phyloP scores from a whole-genome alignment of 257 asterid genomes.

The Solanum arcanum region DNA sequence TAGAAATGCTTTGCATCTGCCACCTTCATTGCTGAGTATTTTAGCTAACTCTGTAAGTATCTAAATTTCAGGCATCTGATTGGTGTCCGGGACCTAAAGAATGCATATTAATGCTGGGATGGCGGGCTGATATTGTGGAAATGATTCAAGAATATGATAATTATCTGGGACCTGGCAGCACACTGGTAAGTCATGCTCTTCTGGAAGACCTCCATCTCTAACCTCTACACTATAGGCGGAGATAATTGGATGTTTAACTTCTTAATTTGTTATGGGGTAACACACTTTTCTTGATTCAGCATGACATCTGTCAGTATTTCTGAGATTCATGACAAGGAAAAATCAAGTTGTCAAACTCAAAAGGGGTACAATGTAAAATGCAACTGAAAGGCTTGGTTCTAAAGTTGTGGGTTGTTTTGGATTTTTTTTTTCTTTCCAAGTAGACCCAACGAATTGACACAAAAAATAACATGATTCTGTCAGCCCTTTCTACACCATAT shows the following conservation, averaged over 20 bases:
- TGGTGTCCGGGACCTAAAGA: constrained; percentile 67
- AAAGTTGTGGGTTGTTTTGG: not conserved
- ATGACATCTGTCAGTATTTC: not conserved
- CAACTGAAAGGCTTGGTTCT: not conserved
- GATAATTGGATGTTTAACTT: not conserved
- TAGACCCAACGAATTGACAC: not conserved
- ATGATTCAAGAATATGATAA: constrained; percentile 93
- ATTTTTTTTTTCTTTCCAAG: not conserved
- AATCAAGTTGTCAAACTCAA: not conserved
- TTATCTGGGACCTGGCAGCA: constrained; percentile 90
- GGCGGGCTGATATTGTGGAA: constrained; percentile 78
- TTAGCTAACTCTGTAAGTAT: constrained; percentile 7
- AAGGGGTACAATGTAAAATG: not conserved
- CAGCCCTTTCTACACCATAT: not conserved
- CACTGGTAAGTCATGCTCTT: constrained; percentile 39
- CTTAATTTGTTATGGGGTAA: not conserved
- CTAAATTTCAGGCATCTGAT: constrained; percentile 60
- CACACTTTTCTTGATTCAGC: not conserved
- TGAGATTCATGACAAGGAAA: not conserved
- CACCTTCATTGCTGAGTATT: not conserved
- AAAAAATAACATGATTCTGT: not conserved
- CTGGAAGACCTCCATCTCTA: not conserved
- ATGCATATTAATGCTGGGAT: constrained; percentile 75
- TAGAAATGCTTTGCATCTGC: not conserved
- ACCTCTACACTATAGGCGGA: not conserved